Conservation (phyloP, 1,139 yeast genomes). For the Protomyces inouyei region DNA sequence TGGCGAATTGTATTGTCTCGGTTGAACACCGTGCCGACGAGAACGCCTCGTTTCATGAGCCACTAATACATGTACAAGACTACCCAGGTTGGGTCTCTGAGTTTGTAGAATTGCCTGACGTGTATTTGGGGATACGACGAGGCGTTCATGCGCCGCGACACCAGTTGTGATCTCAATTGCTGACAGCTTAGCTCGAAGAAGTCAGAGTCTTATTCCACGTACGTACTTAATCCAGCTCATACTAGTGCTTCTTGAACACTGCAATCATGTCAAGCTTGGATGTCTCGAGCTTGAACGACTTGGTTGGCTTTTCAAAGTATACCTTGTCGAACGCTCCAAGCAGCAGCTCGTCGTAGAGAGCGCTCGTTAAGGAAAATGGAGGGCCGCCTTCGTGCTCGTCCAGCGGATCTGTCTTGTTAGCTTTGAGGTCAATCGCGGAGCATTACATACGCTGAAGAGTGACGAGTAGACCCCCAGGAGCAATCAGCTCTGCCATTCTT, state of each 20-base stretch:
- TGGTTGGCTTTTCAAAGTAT: not conserved
- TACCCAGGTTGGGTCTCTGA: no score
- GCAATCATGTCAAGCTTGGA: not conserved
- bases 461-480: not conserved
- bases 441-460: not conserved
- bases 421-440: not conserved
- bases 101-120: no score
- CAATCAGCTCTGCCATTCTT: constrained; percentile 5
- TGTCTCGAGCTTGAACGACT: not conserved
- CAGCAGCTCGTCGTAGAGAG: constrained; percentile 5
- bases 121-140: no score
- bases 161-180: no score
- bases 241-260: not conserved
- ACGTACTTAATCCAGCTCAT: no score
- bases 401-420: constrained; percentile 1
- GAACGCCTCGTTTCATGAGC: no score
- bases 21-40: no score
- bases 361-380: not conserved
- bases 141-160: no score
- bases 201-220: no score
- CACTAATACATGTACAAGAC: no score
- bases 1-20: no score
- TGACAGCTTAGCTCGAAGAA: no score
- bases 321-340: not conserved
- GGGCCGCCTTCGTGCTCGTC: constrained; percentile 15